Conservation (phyloP, 140 eudicot species). For the Ambrosia hybrid region DNA sequence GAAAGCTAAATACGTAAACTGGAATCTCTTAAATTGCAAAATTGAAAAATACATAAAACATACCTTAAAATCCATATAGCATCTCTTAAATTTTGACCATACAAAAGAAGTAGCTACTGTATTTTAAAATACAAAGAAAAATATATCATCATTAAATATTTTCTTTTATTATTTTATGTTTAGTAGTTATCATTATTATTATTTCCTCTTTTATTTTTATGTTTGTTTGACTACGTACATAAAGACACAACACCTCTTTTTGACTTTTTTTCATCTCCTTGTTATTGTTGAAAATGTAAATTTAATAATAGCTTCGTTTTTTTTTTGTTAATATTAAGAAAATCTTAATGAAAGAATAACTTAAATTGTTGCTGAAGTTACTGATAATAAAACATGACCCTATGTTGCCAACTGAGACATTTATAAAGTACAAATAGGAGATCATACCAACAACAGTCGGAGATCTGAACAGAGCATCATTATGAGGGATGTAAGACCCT, state of each 20-base stretch:
- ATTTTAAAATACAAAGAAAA: conserved; percentile 17
- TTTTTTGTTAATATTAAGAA: not conserved
- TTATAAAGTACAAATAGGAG: no score
- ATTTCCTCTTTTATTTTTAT: conserved; percentile 6
- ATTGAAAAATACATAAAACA: no score
- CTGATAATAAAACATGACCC: not conserved
- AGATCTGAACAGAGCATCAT: no score
- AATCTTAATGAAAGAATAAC: not conserved
- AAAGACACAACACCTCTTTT: conserved; percentile 18
- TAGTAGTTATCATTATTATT: conserved; percentile 1
- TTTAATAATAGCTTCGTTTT: not conserved
- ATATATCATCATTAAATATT: not conserved
- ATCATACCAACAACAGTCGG: no score
- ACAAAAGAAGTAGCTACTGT: not conserved
- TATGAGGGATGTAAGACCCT: no score
- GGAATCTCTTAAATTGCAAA: no score
- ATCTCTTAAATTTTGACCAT: no score
- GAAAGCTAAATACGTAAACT: no score
- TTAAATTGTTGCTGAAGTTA: not conserved
- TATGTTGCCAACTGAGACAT: not conserved
- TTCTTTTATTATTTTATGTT: conserved; percentile 18
- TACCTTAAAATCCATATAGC: no score
- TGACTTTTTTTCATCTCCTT: not conserved
- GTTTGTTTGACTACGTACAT: conserved; percentile 23
- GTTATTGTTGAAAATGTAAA: not conserved